A percentile compares a stretch with the other conserved stretches of the same genome.
phyloP scores from a whole-genome alignment of 1,139 yeast genomes.

The Lodderomyces beijingensis region DNA sequence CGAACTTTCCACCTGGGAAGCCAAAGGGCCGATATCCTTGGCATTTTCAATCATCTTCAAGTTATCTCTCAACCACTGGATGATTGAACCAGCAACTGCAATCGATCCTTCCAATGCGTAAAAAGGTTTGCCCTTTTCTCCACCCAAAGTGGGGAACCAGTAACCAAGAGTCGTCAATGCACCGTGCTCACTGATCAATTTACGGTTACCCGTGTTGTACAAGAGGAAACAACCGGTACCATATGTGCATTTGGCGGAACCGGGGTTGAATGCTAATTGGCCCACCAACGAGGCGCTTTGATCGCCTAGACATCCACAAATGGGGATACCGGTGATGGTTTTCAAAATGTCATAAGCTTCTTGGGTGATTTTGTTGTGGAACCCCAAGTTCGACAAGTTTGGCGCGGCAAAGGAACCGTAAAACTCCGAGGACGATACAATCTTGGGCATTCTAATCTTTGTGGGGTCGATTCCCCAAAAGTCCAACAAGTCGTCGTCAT shows the following conservation, averaged over 20 bases:
- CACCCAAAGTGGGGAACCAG: slow-evolving; percentile 71
- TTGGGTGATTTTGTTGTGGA: slow-evolving; percentile 48
- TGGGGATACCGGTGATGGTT: slow-evolving; percentile 58
- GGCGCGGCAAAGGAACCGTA: slow-evolving; percentile 73
- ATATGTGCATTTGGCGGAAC: slow-evolving; percentile 93
- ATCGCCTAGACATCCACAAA: slow-evolving; percentile 91
- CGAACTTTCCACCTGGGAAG: slow-evolving; percentile 72
- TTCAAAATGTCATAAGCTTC: slow-evolving; percentile 49
- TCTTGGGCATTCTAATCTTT: slow-evolving; percentile 70
- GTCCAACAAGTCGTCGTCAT: slow-evolving; percentile 70
- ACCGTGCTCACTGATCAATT: slow-evolving; percentile 69
- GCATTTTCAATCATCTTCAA: slow-evolving; percentile 77
- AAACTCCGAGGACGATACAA: slow-evolving; percentile 73
- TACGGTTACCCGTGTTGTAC: slow-evolving; percentile 75
- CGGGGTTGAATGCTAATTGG: slow-evolving; percentile 77
- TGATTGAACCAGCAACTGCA: slow-evolving; percentile 93
- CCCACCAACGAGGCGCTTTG: slow-evolving; percentile 94
- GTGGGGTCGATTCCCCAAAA: slow-evolving; percentile 77
- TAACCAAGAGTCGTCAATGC: slow-evolving; percentile 85
- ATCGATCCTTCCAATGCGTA: slow-evolving; percentile 94
- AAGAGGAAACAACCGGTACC: slow-evolving; percentile 94
- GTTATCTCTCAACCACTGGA: slow-evolving; percentile 93
- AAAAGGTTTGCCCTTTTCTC: slow-evolving; percentile 59
- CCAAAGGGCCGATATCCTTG: slow-evolving; percentile 87
- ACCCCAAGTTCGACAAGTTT: slow-evolving; percentile 46